These are phyloP conservation scores for Xylariaceae sp. DNA, from an alignment of 2,329 filamentous ascomycete genomes.

Conservation along the genomic window DNA sequence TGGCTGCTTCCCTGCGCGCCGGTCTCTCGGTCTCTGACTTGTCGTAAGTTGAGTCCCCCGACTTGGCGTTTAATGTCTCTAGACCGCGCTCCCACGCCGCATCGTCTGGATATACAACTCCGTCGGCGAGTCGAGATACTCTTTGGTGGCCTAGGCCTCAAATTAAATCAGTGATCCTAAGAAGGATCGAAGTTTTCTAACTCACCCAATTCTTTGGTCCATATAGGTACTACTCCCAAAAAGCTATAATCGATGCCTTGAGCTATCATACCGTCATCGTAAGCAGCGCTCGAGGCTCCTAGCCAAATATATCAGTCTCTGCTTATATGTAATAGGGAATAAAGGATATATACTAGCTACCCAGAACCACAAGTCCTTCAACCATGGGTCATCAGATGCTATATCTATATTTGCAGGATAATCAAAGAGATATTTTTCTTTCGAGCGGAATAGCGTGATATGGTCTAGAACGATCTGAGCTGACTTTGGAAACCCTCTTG, in stretches of 20 bases:
- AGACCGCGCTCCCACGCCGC: constrained; percentile 68
- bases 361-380: constrained; percentile 82
- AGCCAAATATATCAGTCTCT: constrained; percentile 25
- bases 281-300: constrained; percentile 69
- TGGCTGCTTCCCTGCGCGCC: constrained; percentile 75
- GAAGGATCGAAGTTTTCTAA: constrained; percentile 25
- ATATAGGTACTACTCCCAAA: constrained; percentile 75
- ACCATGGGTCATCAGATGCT: constrained; percentile 74
- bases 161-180: constrained; percentile 24
- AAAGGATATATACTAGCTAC: constrained; percentile 61
- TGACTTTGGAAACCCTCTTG: constrained; percentile 55
- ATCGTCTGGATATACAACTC: constrained; percentile 54
- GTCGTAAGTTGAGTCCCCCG: constrained; percentile 67
- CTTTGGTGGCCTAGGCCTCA: constrained; percentile 53
- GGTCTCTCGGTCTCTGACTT: constrained; percentile 69
- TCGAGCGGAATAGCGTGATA: constrained; percentile 64
- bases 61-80: constrained; percentile 69
- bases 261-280: constrained; percentile 73
- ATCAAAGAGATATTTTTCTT: constrained; percentile 69
- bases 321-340: neutral
- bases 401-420: constrained; percentile 69
- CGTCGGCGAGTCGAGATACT: constrained; percentile 55
- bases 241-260: constrained; percentile 75
- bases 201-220: constrained; percentile 72
- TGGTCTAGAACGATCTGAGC: constrained; percentile 63